phyloP scores from a whole-genome alignment of 1,284 basidiomycete species.

The Cutaneotrichosporon arboriforme region DNA sequence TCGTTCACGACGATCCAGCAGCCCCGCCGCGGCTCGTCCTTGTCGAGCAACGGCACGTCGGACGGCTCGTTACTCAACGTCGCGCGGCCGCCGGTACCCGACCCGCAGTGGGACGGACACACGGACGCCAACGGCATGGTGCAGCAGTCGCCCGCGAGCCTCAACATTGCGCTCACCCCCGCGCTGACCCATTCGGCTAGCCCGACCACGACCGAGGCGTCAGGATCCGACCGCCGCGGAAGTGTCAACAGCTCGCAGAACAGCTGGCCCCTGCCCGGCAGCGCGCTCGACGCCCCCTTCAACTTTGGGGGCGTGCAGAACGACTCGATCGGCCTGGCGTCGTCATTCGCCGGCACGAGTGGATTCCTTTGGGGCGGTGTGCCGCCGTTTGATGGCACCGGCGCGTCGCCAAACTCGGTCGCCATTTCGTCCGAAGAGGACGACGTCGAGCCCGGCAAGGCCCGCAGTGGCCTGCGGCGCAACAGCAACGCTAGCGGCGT shows the following conservation, averaged over 20 bases:
- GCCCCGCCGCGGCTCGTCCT: no score
- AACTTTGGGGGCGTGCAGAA: conserved; percentile 1
- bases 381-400: not conserved
- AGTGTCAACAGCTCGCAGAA: not conserved
- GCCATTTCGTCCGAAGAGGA: conserved; percentile 1
- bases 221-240: conserved; percentile 4
- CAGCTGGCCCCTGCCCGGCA: conserved; percentile 7
- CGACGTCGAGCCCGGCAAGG: conserved; percentile 4
- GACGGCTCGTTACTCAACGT: no score
- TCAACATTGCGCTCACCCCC: conserved; percentile 27
- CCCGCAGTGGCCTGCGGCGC: conserved; percentile 16
- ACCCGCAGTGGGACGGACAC: conserved; percentile 6
- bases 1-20: no score
- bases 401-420: conserved; percentile 4
- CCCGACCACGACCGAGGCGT: conserved; percentile 21
- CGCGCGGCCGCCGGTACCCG: conserved; percentile 4
- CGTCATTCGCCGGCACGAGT: not conserved
- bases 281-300: not conserved
- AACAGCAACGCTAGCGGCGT: conserved; percentile 28
- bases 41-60: no score
- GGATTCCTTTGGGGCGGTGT: not conserved
- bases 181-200: conserved; percentile 35
- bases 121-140: not conserved
- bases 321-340: not conserved
- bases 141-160: conserved; percentile 5